Conservation (phyloP, 495 filamentous ascomycete species). For the Xylaria castorea region DNA sequence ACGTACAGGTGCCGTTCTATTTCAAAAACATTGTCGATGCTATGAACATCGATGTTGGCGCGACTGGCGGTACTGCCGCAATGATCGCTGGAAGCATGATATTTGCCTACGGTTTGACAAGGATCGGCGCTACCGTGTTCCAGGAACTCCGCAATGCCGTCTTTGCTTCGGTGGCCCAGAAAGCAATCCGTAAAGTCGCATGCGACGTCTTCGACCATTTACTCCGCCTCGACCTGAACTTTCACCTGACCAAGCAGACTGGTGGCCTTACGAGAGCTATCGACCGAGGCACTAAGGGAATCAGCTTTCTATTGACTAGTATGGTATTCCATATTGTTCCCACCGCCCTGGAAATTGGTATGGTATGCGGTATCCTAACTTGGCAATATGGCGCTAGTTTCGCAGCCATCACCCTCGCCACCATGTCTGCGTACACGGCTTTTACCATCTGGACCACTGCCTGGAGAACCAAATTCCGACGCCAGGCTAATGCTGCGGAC, state of each 20-base stretch:
- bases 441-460: constrained; percentile 96
- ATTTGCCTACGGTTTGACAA: constrained; percentile 84
- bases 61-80: constrained; percentile 81
- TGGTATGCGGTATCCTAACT: constrained; percentile 93
- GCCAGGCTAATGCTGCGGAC: constrained; percentile 93
- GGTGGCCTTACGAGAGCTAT: constrained; percentile 94
- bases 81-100: constrained; percentile 93
- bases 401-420: constrained; percentile 86
- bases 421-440: constrained; percentile 91
- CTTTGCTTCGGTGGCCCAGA: constrained; percentile 96
- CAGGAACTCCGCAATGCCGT: constrained; percentile 94
- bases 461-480: constrained; percentile 95
- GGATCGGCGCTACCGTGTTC: constrained; percentile 85
- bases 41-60: constrained; percentile 92
- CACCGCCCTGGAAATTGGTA: constrained; percentile 88
- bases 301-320: constrained; percentile 93
- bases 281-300: constrained; percentile 96
- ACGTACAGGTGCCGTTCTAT: constrained; percentile 98
- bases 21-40: constrained; percentile 97
- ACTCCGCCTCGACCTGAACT: constrained; percentile 86
- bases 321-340: constrained; percentile 99
- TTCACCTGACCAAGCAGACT: constrained; percentile 92
- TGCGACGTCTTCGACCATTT: constrained; percentile 92
- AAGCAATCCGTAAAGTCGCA: constrained; percentile 90
- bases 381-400: constrained; percentile 94